Evolutionary conservation across 176 grass and related monocot genomes (phyloP), one percentile per base, ranked within the genome.

Genomic region (Zea luxurians): DNA sequence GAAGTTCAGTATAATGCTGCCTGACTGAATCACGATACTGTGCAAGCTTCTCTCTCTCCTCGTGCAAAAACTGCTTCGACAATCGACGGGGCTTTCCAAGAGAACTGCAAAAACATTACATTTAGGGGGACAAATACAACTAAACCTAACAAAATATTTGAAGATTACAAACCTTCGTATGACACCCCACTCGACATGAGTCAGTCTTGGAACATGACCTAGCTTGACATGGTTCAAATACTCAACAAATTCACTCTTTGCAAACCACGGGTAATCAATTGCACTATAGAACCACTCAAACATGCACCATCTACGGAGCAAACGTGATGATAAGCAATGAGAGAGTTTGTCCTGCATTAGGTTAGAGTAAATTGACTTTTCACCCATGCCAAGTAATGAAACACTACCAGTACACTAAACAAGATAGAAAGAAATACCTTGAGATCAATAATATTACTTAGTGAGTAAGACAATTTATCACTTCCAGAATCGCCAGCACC

Each of bases 211-310:
- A 55, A 99, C 86, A 91, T 99, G 96, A 45, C 88, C 92, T 76
- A 99, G 76, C 71, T 89, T 90, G 77, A 92, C 96, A 90, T 99
- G 92, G 85, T 95, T 99, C 65, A 99, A 84, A 70, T 99, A 99
- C 75, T 95, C 96, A 10, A 99, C 90, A 89, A 95, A 99, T 74
- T 99, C 96, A 87, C 88, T 92, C 76, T 92, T 91, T 10, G 90
- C 83, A 90, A 99, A 99, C 91, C 91, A 99, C 38, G 96, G 92
- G 85, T 92, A 99, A 82, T 99, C 92, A 61, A 99, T 92, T 82
- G 96, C 90, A 87, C 96, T 99, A n/a, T 95, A 99, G 78, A 99
- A 99, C 92, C 96, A 99, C 77, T 99, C 96, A 85, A 90, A 99
- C 69, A 84, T 84, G 86, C 86, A 99, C 92, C 96, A 99, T 82